Conservation (phyloP, 106 monocot species). For the Dioscorea alata region DNA sequence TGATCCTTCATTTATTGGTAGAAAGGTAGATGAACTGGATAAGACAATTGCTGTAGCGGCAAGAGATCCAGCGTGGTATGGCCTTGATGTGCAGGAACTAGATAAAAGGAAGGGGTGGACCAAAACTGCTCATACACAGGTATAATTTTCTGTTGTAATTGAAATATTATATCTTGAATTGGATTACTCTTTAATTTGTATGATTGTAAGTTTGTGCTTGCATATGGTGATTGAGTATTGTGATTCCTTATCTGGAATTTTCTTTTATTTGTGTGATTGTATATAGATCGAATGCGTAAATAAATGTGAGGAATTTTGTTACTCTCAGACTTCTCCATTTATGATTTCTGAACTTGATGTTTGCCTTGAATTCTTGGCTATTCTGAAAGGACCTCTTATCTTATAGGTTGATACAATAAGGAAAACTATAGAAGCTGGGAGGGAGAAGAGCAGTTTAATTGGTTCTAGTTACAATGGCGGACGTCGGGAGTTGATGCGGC, state of each 20-base stretch:
- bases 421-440: constrained; percentile 63
- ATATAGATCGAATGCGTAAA: too few species aligned
- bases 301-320: too few species aligned
- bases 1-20: constrained; percentile 10
- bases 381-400: constrained; percentile 2
- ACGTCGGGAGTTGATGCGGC: constrained; percentile 46
- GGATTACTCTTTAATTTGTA: neutral
- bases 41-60: constrained; percentile 86
- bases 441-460: constrained; percentile 21
- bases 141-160: constrained; percentile 5
- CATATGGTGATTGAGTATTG: neutral
- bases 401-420: constrained; percentile 54
- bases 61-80: constrained; percentile 82
- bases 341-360: neutral
- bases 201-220: neutral
- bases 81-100: constrained; percentile 78
- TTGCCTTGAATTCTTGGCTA: neutral
- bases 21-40: constrained; percentile 81
- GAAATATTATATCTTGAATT: neutral
- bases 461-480: constrained; percentile 24
- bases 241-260: too few species aligned
- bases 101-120: constrained; percentile 73
- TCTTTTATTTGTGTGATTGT: too few species aligned
- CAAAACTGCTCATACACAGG: constrained; percentile 61
- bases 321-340: neutral